These are phyloP conservation scores for Cladophialophora carrionii DNA, from an alignment of 2,329 filamentous ascomycete genomes.

Conservation along the genomic window DNA sequence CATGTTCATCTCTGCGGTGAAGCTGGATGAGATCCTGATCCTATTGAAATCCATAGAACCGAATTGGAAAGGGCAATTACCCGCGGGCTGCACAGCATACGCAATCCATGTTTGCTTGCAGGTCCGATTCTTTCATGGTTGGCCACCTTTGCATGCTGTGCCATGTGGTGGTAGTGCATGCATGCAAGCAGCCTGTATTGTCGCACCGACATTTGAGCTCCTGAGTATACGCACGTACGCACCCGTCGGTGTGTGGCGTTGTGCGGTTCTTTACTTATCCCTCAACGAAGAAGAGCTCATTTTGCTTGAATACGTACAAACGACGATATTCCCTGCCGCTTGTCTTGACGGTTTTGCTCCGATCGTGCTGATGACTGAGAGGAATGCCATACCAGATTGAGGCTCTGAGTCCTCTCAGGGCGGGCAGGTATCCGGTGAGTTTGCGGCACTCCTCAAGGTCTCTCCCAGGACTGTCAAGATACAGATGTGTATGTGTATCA, in stretches of 20 bases:
- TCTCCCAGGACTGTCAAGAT: too few species aligned
- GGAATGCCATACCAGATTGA: neutral
- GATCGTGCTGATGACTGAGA: neutral
- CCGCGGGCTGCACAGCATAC: conserved; percentile 11
- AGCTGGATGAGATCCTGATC: conserved; percentile 7
- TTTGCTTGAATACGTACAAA: too few species aligned
- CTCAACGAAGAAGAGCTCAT: neutral
- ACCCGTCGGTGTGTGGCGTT: neutral
- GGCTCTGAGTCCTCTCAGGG: neutral
- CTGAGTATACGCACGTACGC: neutral
- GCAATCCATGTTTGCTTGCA: conserved; percentile 15
- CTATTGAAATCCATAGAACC: conserved; percentile 4
- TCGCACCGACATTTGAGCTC: conserved; percentile 4
- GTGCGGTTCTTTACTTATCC: neutral
- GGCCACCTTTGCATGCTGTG: conserved; percentile 1
- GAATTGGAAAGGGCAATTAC: conserved; percentile 6
- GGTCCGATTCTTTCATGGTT: conserved; percentile 1
- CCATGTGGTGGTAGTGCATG: conserved; percentile 11
- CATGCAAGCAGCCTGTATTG: conserved; percentile 3
- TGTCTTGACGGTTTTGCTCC: neutral
- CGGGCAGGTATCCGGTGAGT: neutral
- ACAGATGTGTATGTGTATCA: too few species aligned
- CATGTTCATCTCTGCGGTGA: neutral
- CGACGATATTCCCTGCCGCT: neutral
- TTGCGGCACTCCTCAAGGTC: neutral